Evolutionary conservation across 352 stramenopile genomes (phyloP).

Genomic region (Pythium chondricola): DNA sequence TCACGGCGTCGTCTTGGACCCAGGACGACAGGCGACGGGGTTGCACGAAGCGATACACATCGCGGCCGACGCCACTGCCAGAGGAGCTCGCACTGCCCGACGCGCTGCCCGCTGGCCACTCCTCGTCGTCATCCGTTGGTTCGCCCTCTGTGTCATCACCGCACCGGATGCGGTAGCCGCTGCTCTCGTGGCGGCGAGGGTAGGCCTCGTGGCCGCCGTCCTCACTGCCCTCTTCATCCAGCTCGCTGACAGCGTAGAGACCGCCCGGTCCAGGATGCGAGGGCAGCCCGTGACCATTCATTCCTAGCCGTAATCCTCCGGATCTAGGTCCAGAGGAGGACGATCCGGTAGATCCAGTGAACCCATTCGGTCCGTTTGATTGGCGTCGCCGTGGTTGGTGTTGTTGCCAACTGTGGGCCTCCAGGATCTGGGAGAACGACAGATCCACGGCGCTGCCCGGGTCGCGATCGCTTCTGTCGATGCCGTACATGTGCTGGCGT

Average conservation of each 20-base stretch:
- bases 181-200: not conserved
- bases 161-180: slow-evolving; percentile 4
- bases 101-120: slow-evolving; percentile 49
- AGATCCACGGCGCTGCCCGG: slow-evolving; percentile 42
- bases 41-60: slow-evolving; percentile 84
- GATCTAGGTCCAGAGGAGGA: too few relatives aligned
- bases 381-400: slow-evolving; percentile 18
- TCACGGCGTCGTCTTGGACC: slow-evolving; percentile 82
- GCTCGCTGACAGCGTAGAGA: slow-evolving; percentile 9
- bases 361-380: too few relatives aligned
- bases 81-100: slow-evolving; percentile 22
- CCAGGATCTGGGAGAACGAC: slow-evolving; percentile 77
- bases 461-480: slow-evolving; percentile 25
- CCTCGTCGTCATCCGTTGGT: slow-evolving; percentile 52
- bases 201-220: not conserved
- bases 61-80: slow-evolving; percentile 30
- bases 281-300: not conserved
- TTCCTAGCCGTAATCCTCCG: not conserved
- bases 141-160: slow-evolving; percentile 19
- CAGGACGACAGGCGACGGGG: slow-evolving; percentile 68
- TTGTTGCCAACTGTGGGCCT: slow-evolving; percentile 51
- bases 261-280: slow-evolving; percentile 6
- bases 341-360: too few relatives aligned
- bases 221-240: slow-evolving; percentile 15
- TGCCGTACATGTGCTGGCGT: slow-evolving; percentile 30